A percentile compares a stretch with the other conserved stretches of the same genome.
Evolutionary conservation across 2,329 filamentous ascomycete genomes (phyloP).

Genomic region (Fusarium falciforme): DNA sequence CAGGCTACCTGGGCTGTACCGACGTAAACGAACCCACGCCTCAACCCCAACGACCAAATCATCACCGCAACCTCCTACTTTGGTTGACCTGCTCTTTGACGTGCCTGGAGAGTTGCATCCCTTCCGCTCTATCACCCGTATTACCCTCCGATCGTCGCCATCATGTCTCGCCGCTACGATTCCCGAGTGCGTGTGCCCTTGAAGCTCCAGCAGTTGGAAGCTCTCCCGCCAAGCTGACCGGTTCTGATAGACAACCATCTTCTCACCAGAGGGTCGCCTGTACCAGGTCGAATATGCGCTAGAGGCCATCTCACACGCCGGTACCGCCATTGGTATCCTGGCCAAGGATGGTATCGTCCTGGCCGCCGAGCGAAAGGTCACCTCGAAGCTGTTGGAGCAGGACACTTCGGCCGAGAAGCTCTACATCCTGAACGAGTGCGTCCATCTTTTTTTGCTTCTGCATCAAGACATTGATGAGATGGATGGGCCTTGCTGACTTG

Average conservation of each 20-base stretch:
- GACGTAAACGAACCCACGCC: conserved; percentile 39
- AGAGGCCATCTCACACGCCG: conserved; percentile 98
- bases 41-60: conserved; percentile 35
- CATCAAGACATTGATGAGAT: not conserved
- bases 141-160: conserved; percentile 44
- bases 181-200: conserved; percentile 77
- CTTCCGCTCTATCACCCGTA: not conserved
- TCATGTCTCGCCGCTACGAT: conserved; percentile 97
- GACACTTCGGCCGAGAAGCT: conserved; percentile 99
- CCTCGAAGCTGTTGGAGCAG: conserved; percentile 98
- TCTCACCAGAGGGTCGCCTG: conserved; percentile 97
- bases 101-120: not conserved
- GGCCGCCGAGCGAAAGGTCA: conserved; percentile 98
- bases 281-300: conserved; percentile 99
- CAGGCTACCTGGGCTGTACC: conserved; percentile 35
- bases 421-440: conserved; percentile 98
- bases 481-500: conserved; percentile 14
- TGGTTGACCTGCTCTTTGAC: conserved; percentile 9
- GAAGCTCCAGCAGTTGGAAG: conserved; percentile 28
- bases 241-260: conserved; percentile 89
- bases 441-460: conserved; percentile 13
- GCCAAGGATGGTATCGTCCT: conserved; percentile 99
- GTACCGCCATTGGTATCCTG: conserved; percentile 95
- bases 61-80: conserved; percentile 29
- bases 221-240: conserved; percentile 41